These are phyloP conservation scores for Cenococcum geophilum DNA, from an alignment of 495 filamentous ascomycete genomes.

Conservation along the genomic window DNA sequence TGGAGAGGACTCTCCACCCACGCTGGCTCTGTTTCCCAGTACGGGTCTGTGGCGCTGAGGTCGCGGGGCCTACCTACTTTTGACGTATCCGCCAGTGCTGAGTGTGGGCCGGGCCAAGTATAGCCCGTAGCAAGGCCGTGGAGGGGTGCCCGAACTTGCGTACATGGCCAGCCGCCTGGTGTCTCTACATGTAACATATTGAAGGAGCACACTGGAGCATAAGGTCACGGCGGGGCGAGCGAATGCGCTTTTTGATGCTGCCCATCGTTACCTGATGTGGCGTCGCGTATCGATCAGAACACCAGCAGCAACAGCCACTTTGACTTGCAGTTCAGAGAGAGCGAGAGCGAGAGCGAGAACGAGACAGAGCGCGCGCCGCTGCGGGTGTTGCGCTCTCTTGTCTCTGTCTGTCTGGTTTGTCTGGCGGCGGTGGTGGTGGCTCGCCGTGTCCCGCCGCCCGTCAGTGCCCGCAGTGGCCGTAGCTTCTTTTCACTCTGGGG, in stretches of 20 bases:
- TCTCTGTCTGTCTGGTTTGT: neutral
- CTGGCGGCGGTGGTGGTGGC: neutral
- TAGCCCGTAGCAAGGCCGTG: neutral
- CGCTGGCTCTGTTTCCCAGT: conserved; percentile 19
- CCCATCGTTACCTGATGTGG: conserved; percentile 25
- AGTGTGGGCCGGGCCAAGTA: conserved; percentile 9
- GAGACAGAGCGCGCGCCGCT: no score
- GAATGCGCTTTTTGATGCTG: conserved; percentile 18
- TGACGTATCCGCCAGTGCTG: conserved; percentile 15
- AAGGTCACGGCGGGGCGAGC: no score
- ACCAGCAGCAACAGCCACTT: neutral
- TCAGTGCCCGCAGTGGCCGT: no score
- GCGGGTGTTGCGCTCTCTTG: no score
- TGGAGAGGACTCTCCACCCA: neutral
- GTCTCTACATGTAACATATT: conserved; percentile 7
- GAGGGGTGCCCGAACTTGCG: neutral
- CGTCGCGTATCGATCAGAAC: conserved; percentile 16
- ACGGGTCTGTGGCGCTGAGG: conserved; percentile 9
- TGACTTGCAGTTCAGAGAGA: neutral
- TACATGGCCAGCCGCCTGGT: conserved; percentile 15
- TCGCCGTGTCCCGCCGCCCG: no score
- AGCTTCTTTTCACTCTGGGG: no score
- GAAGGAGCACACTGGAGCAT: neutral
- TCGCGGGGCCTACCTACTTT: conserved; percentile 6
- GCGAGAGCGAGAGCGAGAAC: no score